Conservation (phyloP, 179 eudicot genomes). For the Heliamphora pulchella region DNA sequence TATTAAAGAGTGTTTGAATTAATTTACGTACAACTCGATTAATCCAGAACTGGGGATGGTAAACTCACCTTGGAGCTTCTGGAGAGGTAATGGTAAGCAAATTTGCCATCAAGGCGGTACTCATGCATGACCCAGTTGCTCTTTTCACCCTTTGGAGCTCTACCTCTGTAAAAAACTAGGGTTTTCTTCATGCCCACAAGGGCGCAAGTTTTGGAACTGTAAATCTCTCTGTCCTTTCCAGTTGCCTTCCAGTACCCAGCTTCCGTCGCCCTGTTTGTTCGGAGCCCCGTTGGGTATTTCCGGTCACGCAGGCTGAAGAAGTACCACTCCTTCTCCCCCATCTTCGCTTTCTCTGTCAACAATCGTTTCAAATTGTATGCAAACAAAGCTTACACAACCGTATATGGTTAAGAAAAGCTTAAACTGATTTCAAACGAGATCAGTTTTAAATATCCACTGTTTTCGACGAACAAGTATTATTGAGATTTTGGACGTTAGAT, state of each 20-base stretch:
- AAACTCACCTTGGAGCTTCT: slow-evolving; percentile 57
- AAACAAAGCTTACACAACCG: no score
- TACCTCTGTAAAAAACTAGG: slow-evolving; percentile 80
- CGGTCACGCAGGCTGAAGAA: slow-evolving; percentile 83
- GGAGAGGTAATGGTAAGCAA: slow-evolving; percentile 84
- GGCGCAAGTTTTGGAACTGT: slow-evolving; percentile 62
- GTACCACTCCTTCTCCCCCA: slow-evolving; percentile 99
- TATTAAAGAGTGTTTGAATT: no score
- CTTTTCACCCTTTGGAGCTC: slow-evolving; percentile 93
- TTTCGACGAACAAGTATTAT: no score
- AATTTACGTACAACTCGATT: no score
- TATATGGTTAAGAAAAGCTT: no score
- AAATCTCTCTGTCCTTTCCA: slow-evolving; percentile 87
- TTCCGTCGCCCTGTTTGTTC: slow-evolving; percentile 89
- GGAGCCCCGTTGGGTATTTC: slow-evolving; percentile 84
- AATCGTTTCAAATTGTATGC: no score
- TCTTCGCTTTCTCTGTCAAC: slow-evolving; percentile 61
- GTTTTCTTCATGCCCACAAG: slow-evolving; percentile 98
- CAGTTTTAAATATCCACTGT: no score
- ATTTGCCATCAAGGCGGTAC: slow-evolving; percentile 86
- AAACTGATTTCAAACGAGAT: no score
- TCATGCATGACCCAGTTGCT: slow-evolving; percentile 98
- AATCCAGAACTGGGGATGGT: no score
- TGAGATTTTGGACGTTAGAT: no score
- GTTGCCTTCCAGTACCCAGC: slow-evolving; percentile 98